Conservation (phyloP, 805 yeast species). For the Komagataella ulmi region DNA sequence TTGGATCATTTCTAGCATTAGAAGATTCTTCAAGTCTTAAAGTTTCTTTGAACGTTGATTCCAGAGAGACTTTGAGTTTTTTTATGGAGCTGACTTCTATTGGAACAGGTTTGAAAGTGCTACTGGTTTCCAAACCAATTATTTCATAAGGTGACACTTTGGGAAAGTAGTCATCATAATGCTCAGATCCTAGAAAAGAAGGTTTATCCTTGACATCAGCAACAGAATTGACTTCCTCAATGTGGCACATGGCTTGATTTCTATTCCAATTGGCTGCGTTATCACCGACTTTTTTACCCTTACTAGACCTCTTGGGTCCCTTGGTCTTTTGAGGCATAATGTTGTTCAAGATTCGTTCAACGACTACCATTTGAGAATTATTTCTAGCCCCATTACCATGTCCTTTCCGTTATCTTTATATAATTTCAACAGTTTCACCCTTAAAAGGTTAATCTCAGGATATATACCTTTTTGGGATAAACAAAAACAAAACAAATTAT, state of each 20-base stretch:
- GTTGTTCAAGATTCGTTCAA: neutral
- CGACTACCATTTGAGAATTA: neutral
- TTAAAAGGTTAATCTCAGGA: neutral
- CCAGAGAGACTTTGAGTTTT: neutral
- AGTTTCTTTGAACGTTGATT: neutral
- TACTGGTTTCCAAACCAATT: neutral
- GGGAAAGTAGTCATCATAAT: neutral
- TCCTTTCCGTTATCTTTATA: neutral
- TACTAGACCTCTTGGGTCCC: neutral
- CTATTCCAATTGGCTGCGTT: neutral
- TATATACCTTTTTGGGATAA: neutral
- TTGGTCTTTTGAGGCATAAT: neutral
- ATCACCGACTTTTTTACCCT: neutral
- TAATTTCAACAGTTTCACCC: neutral
- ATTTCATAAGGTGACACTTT: neutral
- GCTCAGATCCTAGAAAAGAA: neutral
- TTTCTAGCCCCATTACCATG: neutral
- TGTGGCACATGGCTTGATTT: neutral
- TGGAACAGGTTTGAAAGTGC: neutral
- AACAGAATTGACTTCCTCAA: neutral
- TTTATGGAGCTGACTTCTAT: neutral
- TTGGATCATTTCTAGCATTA: neutral
- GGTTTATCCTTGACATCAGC: neutral
- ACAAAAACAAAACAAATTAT: neutral
- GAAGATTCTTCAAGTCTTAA: neutral